Evolutionary conservation across 2,329 filamentous ascomycete genomes (phyloP), one percentile per base, ranked within the genome.

Genomic region (Aspergillus latus): DNA sequence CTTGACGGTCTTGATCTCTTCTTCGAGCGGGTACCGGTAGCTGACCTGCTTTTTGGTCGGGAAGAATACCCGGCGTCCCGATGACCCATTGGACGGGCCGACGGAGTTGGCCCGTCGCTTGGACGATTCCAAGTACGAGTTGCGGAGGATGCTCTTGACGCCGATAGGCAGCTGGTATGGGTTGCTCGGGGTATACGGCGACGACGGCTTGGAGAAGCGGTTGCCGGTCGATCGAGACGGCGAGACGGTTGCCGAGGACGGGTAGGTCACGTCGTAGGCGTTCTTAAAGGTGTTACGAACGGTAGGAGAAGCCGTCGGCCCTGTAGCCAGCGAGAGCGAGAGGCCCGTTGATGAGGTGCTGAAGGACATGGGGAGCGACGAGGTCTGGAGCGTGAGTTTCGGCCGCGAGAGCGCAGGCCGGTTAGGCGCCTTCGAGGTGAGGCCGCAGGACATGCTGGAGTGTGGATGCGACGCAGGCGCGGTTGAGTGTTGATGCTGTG

Each of bases 281-380:
- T 87, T 87, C 63, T 75, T 79, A 66, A 85, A 84, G 50, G 84
- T 87, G 69, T 86, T 87, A 64, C 81, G 77, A 42, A 79, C 74
- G 1, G 84, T 87, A 9, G 84, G 84, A 6, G 84, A 86, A 30
- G 80, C 77, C 1, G 72, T 69, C 6, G 72, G 56, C 4, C 60
- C 66, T n/a, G 81, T 75, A 49, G 80, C 80, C 21, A 83, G 72
- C 2, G 80, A 80, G 44, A 84, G 74, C 11, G 81, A 78, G 45
- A 85, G 70, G 53, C 78, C 80, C 26, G 72, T 75, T n/a, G 79
- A 78, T 37, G 77, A 78, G 59, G 79, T 83, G 55, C 81, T 81
- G 67, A 83, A 84, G 21, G 79, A 78, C 49, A 78, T 74, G 37
- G 76, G 74, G 2, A 78, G 68, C 43, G 74, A 72, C 10, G 79